Evolutionary conservation across 1,284 basidiomycete genomes (phyloP), one percentile per base, ranked within the genome.

Genomic region (Malassezia sympodialis): DNA sequence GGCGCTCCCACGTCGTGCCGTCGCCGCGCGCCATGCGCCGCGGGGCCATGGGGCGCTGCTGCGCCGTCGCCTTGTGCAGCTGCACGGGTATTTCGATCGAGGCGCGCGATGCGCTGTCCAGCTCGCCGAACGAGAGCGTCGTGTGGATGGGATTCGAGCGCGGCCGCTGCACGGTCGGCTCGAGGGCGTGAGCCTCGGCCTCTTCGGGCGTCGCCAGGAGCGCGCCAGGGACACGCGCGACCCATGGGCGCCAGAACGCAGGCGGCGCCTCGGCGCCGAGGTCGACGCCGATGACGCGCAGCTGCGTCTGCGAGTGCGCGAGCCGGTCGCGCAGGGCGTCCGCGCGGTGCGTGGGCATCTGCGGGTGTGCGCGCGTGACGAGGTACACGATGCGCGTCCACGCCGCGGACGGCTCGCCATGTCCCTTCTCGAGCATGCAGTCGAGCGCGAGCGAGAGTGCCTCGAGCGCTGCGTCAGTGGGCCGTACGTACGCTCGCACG

Each of bases 41-140:
- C n/a, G 46, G 84, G n/a, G 82, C 76, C 56, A 87, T 85, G 0
- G 88, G 84, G 17, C 83, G 79, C 2, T 81, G 81, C 28, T 83
- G 71, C 26, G 85, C 82, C 0, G 89, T 91, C 58, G 84, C 86
- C 76, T 96, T 96, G 67, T 83, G 85, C 34, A 84, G 80, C 67
- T 84, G 84, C 66, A 96, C 80, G 1, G 79, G 76, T 53, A 96
- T 81, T 66, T 84, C 82, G 44, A 94, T 77, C 2, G 81, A 76
- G 31, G 58, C 49, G 15, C 57, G 45, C 12, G 59, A 53, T 24
- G 59, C 44, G 6, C 61, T 60, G 42, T 68, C 57, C 1, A 31
- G 26, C 19, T 35, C 23, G 49, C 69, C 69, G 46, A 72, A 69
- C 35, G 59, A 60, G 19, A 72, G 63, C 19, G 49, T 43, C 15